Evolutionary conservation across 768 basidiomycete species (phyloP), one percentile per base, ranked within the genome.

Genomic region (Tricholoma furcatifolium): DNA sequence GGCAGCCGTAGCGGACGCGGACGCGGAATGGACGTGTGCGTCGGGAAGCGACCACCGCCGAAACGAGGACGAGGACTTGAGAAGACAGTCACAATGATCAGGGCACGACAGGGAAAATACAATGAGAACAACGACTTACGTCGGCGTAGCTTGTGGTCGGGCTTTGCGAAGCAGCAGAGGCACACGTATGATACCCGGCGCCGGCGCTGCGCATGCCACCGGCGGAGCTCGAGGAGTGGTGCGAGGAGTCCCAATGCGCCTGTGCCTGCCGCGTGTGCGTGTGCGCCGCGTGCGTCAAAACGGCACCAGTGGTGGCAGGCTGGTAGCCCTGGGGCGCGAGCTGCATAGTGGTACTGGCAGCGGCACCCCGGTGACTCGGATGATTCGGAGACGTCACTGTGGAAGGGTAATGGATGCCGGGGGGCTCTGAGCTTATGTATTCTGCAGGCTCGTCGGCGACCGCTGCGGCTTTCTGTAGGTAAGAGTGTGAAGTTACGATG

Each of bases 41-140:
- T 57, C 52, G 3, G 56, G 51, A 40, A 57, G 56, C 20, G 56
- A 57, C 56, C 56, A 57, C 6, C 56, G 49, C 15, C 56, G 56
- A 6, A 50, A 9, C 20, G 51, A 39, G 14, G 54, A n/a, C n/a
- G n/a, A 35, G 3, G 51, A 39, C 51, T 51, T 10, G 42, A 27
- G n/a, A n/a, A n/a, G n/a, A n/a, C n/a, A n/a, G 7, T 8, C 4
- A 14, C 17, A 38, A 11, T 4, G 8, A 24, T 44, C 6, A 43
- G 27, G 9, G 35, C 21, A 17, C 17, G 18, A 1, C 12, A 15
- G 38, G 8, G 4, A 6, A 6, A 9, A 6, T 2, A n/a, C 15
- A 15, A 27, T 24, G n/a, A 15, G 43, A 21, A 18, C 21, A 17
- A 14, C 50, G 35, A 51, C 53, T 47, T 54, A 54, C 53, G 46